Percentiles rank a stretch among this genome's conserved stretches.
Conservation (phyloP, 106 monocot species). For the Apostasia shenzhenica region DNA sequence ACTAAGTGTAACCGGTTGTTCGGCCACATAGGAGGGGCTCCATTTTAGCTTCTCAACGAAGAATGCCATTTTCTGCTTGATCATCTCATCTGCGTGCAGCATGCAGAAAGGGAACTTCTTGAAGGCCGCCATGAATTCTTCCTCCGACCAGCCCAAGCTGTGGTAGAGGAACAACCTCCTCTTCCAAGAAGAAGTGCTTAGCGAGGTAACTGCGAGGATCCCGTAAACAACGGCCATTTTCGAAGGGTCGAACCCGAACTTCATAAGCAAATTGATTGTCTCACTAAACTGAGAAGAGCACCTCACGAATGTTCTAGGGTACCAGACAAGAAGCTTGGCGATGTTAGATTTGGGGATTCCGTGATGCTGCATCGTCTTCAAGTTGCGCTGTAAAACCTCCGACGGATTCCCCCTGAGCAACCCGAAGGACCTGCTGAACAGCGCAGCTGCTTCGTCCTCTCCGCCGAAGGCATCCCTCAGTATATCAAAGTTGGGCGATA, state of each 20-base stretch:
- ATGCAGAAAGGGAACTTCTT: constrained; percentile 26
- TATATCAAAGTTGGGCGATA: constrained; percentile 8
- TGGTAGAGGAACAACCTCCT: constrained; percentile 20
- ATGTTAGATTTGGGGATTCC: constrained; percentile 19
- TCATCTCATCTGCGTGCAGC: constrained; percentile 18
- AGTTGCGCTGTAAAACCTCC: constrained; percentile 14
- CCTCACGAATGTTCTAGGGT: constrained; percentile 9
- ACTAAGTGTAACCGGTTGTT: constrained; percentile 5
- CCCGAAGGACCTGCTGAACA: neutral
- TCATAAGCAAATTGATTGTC: constrained; percentile 1
- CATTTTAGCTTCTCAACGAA: constrained; percentile 12
- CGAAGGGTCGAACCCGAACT: constrained; percentile 22
- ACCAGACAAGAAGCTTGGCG: neutral
- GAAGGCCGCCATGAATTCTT: constrained; percentile 29
- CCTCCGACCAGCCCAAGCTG: constrained; percentile 47
- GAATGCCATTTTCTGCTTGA: constrained; percentile 21
- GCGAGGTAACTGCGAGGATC: constrained; percentile 2
- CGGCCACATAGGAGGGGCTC: neutral
- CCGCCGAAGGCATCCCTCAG: constrained; percentile 20
- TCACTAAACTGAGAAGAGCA: constrained; percentile 4
- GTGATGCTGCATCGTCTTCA: constrained; percentile 15
- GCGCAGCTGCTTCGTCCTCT: neutral
- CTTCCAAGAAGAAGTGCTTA: constrained; percentile 18
- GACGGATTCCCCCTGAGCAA: constrained; percentile 9
- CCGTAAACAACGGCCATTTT: constrained; percentile 16